Base-by-base conservation (phyloP, 2,329 filamentous ascomycete species). In the Colletotrichum sp. region DNA sequence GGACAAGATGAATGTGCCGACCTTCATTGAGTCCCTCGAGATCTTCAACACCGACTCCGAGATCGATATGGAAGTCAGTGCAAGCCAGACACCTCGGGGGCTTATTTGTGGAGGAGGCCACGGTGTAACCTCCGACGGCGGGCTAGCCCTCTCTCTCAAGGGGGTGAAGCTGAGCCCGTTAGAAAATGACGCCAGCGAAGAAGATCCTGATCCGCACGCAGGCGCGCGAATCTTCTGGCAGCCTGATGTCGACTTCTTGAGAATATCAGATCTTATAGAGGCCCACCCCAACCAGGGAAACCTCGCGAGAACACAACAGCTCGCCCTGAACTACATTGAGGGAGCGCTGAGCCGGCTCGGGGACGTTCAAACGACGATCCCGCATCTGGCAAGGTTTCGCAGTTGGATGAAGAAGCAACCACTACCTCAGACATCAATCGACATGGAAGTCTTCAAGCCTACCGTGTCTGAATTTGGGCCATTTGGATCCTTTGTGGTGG, bases 1-100 rank as follows among this genome's bases (percentile, higher is more conserved):
- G 18, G 52, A 73, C 61, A 68, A 28, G 55, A 73, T 73, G 69
- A 67, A 73, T n/a, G 70, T 73, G 6, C 73, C 69, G 3, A 73
- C 73, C 6, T 73, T 63, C 16, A 73, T 75, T 12, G 52, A 57
- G 8, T 24, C 38, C 3, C 57, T 75, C 6, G 38, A 68, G 21
- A 26, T 73, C 12, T 48, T 38, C 6, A 21, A 32, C 6, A 64
- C 61, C 4, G 55, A 48, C 1, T 43, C 69, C 3, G 69, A 72
- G 32, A 26, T 63, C 9, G 15, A 26, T 12, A 68, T 73, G 69
- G 38, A 61, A 34, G 73, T 73, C 1, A 4, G n/a, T 28, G 60
- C 72, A 8, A 61, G 16, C 8, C 68, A 67, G 30, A 72, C 61
- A 1, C 72, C 68, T 5, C 72, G 67, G 1, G 72, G 68, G 1